Percentiles rank a stretch among this genome's conserved stretches.
Conservation (phyloP, 2,329 filamentous ascomycete species). For the Pseudogymnoascus sp. region DNA sequence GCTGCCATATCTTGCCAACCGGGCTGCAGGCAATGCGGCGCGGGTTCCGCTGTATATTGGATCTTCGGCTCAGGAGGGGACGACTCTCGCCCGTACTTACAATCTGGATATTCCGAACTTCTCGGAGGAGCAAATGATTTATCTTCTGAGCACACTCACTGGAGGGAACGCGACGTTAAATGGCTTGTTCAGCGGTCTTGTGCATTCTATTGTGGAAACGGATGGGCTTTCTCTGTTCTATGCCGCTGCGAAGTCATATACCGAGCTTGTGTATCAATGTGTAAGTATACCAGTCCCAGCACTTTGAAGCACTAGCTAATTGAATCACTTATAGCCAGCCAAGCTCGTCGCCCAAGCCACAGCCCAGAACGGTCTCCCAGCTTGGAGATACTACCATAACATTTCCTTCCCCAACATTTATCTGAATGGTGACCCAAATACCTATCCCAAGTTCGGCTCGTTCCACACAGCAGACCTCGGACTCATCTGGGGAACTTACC, state of each 20-base stretch:
- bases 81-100: not conserved
- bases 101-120: not conserved
- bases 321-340: not conserved
- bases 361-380: not conserved
- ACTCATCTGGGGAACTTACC: conserved; percentile 26
- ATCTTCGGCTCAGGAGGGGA: not conserved
- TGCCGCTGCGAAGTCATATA: not conserved
- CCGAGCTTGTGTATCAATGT: not conserved
- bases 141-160: not conserved
- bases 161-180: not conserved
- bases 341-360: not conserved
- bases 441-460: conserved; percentile 18
- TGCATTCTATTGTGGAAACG: not conserved
- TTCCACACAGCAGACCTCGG: conserved; percentile 31
- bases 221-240: not conserved
- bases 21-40: not conserved
- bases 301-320: not conserved
- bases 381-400: not conserved
- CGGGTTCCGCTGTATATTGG: not conserved
- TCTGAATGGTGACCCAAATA: not conserved
- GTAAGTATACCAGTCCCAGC: not conserved
- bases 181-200: not conserved
- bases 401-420: not conserved
- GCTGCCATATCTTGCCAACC: not conserved
- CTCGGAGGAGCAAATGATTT: not conserved